phyloP scores from a whole-genome alignment of 2,329 filamentous ascomycete genomes.

The Diaporthe helianthi region DNA sequence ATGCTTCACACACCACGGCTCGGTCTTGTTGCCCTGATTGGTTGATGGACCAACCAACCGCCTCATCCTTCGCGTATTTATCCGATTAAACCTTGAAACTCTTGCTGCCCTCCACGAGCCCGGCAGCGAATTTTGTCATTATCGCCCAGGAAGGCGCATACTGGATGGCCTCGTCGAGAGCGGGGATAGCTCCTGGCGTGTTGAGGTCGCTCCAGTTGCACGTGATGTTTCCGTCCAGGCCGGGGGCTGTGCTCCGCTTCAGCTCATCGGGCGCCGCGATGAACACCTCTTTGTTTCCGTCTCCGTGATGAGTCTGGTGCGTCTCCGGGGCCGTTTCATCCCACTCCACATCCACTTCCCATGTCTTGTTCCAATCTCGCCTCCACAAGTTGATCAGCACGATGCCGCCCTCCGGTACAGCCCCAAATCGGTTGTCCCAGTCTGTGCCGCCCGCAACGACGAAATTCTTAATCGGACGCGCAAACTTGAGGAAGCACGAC shows the following conservation, averaged over 20 bases:
- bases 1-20: background rate
- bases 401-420: conserved; percentile 67
- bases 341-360: conserved; percentile 79
- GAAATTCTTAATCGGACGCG: conserved; percentile 70
- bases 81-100: conserved; percentile 61
- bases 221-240: conserved; percentile 69
- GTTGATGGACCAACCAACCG: background rate
- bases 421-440: conserved; percentile 70
- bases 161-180: conserved; percentile 78
- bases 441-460: conserved; percentile 65
- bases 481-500: conserved; percentile 77
- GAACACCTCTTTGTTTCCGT: conserved; percentile 30
- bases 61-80: background rate
- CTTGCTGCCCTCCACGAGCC: conserved; percentile 82
- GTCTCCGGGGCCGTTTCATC: conserved; percentile 41
- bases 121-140: conserved; percentile 76
- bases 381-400: conserved; percentile 81
- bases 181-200: conserved; percentile 73
- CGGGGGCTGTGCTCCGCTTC: conserved; percentile 44
- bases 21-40: background rate
- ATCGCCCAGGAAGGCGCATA: conserved; percentile 83
- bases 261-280: conserved; percentile 34
- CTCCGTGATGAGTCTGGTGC: conserved; percentile 31
- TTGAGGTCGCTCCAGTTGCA: conserved; percentile 94
- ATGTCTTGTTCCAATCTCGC: conserved; percentile 77